Conservation (phyloP, 768 basidiomycete genomes). For the Nidula microcarpa region DNA sequence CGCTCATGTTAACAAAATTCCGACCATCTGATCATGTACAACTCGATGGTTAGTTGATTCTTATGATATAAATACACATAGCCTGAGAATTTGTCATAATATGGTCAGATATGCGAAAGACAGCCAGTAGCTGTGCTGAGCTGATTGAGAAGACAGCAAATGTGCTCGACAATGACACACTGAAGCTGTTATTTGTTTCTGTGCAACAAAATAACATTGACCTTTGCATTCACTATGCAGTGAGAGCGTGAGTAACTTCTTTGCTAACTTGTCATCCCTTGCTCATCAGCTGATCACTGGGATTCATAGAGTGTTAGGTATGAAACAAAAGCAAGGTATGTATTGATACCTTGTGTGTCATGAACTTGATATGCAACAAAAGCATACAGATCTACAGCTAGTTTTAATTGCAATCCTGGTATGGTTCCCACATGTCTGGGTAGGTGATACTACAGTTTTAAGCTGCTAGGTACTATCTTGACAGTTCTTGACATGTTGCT, state of each 20-base stretch:
- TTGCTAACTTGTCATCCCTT: background rate
- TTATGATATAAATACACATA: background rate
- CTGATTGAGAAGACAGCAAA: slow-evolving; percentile 13
- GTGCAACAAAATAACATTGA: slow-evolving; percentile 20
- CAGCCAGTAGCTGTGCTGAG: slow-evolving; percentile 1
- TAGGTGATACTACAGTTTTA: background rate
- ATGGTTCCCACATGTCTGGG: background rate
- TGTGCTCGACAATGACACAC: slow-evolving; percentile 9
- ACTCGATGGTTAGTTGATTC: slow-evolving; percentile 9
- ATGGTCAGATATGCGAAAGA: slow-evolving; percentile 15
- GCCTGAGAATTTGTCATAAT: background rate
- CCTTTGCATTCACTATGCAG: slow-evolving; percentile 9
- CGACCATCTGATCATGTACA: slow-evolving; percentile 11
- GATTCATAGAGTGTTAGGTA: background rate
- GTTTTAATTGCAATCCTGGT: background rate
- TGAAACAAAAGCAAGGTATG: background rate
- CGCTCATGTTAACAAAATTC: slow-evolving; percentile 6
- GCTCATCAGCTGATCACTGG: background rate
- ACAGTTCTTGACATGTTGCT: background rate
- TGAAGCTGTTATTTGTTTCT: slow-evolving; percentile 15
- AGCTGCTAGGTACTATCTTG: background rate
- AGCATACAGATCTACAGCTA: background rate
- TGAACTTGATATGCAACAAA: no score
- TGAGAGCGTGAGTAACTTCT: slow-evolving; percentile 1
- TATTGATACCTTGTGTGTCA: no score